Percentiles rank a stretch among this genome's conserved stretches.
Conservation (phyloP, 2,329 filamentous ascomycete species). For the Beauveria medogensis region DNA sequence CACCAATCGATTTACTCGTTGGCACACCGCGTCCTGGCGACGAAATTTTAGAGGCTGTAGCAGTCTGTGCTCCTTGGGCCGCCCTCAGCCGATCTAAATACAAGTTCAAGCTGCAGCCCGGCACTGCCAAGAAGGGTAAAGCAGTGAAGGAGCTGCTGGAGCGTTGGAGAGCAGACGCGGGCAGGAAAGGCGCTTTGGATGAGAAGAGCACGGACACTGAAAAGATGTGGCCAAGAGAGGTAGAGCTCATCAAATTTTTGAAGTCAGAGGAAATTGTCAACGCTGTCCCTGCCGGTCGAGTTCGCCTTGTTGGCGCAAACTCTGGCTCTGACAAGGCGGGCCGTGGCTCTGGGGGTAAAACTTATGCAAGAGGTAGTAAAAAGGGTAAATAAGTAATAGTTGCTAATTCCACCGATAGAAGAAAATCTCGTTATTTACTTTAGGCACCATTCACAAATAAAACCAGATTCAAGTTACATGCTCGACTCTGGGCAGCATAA, state of each 20-base stretch:
- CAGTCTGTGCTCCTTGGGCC: constrained; percentile 57
- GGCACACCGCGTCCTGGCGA: constrained; percentile 74
- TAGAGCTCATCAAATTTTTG: constrained; percentile 73
- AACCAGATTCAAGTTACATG: not conserved
- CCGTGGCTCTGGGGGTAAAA: constrained; percentile 29
- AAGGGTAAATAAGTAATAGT: constrained; percentile 15
- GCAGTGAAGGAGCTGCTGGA: constrained; percentile 85
- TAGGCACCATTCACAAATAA: no score
- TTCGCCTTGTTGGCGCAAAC: constrained; percentile 58
- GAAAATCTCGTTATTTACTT: not conserved
- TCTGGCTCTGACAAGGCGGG: constrained; percentile 34
- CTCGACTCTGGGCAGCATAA: not conserved
- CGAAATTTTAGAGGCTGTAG: constrained; percentile 63
- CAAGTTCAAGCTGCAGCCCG: constrained; percentile 90
- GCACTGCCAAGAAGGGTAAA: constrained; percentile 85
- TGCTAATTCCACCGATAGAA: not conserved
- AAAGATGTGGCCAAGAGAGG: constrained; percentile 75
- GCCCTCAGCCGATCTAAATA: constrained; percentile 72
- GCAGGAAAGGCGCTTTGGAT: constrained; percentile 51
- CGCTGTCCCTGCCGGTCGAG: constrained; percentile 69
- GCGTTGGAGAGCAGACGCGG: constrained; percentile 63
- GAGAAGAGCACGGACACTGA: constrained; percentile 56
- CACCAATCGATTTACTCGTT: constrained; percentile 61
- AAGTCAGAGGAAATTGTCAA: constrained; percentile 79
- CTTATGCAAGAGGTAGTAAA: constrained; percentile 23